Conservation (phyloP, 495 filamentous ascomycete genomes). For the Astrothelium macrocarpum region DNA sequence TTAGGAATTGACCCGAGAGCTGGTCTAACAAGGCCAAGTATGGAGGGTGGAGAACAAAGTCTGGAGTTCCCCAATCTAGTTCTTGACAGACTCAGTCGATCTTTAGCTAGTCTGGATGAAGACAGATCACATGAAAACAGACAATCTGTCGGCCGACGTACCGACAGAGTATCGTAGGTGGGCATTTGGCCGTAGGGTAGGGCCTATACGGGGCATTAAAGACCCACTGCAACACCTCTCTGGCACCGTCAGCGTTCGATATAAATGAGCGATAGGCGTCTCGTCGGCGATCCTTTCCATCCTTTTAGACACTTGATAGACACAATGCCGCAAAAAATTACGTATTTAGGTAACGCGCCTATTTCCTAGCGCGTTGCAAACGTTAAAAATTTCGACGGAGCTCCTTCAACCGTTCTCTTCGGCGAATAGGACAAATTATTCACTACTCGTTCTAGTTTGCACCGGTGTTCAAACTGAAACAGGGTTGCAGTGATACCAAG, state of each 20-base stretch:
- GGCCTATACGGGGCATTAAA: too few species aligned
- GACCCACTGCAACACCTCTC: neutral
- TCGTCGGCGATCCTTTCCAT: neutral
- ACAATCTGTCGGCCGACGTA: neutral
- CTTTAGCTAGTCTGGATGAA: neutral
- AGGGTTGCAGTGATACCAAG: neutral
- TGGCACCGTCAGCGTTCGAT: neutral
- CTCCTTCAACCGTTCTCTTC: neutral
- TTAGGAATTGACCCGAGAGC: neutral
- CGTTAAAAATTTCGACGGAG: neutral
- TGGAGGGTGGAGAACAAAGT: neutral
- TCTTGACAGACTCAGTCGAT: neutral
- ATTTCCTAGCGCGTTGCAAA: neutral
- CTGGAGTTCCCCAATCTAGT: too few species aligned
- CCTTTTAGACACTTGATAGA: neutral
- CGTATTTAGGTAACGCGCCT: neutral
- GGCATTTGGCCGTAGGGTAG: neutral
- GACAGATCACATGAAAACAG: neutral
- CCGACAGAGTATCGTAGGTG: neutral
- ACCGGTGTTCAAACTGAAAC: neutral
- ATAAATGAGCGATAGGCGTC: neutral
- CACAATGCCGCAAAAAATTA: neutral
- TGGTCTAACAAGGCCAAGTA: neutral
- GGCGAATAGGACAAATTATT: neutral
- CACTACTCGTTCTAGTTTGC: neutral